Base-by-base conservation (phyloP, 495 filamentous ascomycete species). In the Aspergillus steynii region DNA sequence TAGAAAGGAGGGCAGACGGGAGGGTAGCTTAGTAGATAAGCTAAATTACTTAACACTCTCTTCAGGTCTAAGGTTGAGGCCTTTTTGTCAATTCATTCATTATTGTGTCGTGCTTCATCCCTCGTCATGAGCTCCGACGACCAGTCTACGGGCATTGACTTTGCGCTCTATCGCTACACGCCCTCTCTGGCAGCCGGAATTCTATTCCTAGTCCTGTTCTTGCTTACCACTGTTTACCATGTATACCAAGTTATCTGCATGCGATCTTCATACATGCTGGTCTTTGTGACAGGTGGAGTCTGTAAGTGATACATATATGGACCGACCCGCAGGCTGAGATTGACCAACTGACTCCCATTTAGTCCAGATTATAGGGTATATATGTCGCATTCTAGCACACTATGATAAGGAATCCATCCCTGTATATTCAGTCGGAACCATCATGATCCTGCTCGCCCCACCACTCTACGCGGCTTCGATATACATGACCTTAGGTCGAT, bases 341-440 rank as follows among this genome's bases (percentile, higher is more conserved):
- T 14, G 37, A 42, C n/a, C 28, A 12, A 29, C 51, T 29, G 29
- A 26, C 49, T 4, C 49, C 25, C 12, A 50, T 12, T 10, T n/a
- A 86, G 83, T 86, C 70, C 84, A 89, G 67, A 63, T 81, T 0
- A 63, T 85, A 8, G 86, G 86, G n/a, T 88, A 88, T 62, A 67
- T 83, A 34, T 84, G 78, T 46, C 82, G 86, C 29, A 64, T 75
- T 7, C 59, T 83, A 6, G 67, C 72, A 15, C 71, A 75, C 5
- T 59, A 62, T 55, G 56, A 69, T 53, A 66, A 71, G 50, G 34
- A 56, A 57, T 65, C 68, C 9, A 54, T 73, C 12, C 31, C 71
- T 20, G 49, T 77, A 25, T 73, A 77, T 58, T 70, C 76, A 12
- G 55, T 80, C 10, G 73, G 79, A 55, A 69, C 75, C 4, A 58